Base-by-base conservation (phyloP, 768 basidiomycete species). In the Hygrophorus pudorinus region DNA sequence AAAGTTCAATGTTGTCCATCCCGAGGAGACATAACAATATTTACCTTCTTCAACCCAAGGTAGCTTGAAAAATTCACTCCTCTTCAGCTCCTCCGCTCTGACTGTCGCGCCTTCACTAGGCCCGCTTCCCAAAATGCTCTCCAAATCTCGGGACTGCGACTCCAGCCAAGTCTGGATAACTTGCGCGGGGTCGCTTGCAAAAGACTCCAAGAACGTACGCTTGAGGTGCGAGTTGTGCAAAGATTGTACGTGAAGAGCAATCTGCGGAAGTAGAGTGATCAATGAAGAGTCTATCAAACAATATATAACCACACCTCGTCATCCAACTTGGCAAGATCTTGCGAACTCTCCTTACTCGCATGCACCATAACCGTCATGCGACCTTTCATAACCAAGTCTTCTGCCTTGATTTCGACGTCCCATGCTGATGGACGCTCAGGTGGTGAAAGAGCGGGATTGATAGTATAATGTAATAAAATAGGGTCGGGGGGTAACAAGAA, bases 101-200 rank as follows among this genome's bases (percentile, higher is more conserved):
- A 93, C 74, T 2, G 79, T 79, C 56, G 77, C 71, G 20, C 84
- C 85, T 51, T 87, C 85, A 31, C 78, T 81, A 2, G 84, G 78
- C 1, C 89, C 90, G 57, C 84, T 88, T 24, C 89, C 90, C n/a
- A 96, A 70, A 46, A 93, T 72, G 46, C 77, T 84, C 64, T 93
- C 89, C 35, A 97, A 61, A 62, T 97, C 93, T 11, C 89, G 75
- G 38, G 90, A 87, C 59, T 97, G 93, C 2, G 87, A 91, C 53
- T 85, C 85, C 13, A 97, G 60, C 90, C 90, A 96, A 2, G 78
- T 84, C 56, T 92, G 84, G 45, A 92, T 85, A 58, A 97, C 86
- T 50, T 72, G 70, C 5, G 79, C 69, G 6, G 93, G 88, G 39
- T 91, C 78, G 0, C 75, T 66, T 10, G 88, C 78, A 56, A 96